phyloP scores from a whole-genome alignment of 2,329 filamentous ascomycete species.

The Colletotrichum acutatum region DNA sequence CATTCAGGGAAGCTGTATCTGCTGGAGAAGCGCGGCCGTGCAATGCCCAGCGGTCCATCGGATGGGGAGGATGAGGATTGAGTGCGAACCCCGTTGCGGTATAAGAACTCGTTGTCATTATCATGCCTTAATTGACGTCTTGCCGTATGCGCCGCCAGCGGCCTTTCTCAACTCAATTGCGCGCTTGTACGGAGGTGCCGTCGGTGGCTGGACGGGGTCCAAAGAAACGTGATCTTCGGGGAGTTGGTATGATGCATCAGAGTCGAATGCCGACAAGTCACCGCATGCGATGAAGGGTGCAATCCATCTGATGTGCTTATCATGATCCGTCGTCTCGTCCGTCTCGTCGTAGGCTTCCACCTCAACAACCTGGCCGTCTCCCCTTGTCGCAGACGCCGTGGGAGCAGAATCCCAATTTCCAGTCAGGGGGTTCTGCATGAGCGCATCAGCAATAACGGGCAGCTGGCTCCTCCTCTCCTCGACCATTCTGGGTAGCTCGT shows the following conservation, averaged over 20 bases:
- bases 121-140: conserved; percentile 61
- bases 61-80: conserved; percentile 18
- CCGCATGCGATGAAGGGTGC: conserved; percentile 97
- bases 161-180: conserved; percentile 86
- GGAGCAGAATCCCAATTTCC: conserved; percentile 53
- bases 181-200: conserved; percentile 92
- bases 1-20: conserved; percentile 52
- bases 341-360: conserved; percentile 43
- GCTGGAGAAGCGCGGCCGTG: conserved; percentile 53
- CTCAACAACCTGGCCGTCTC: conserved; percentile 31
- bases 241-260: conserved; percentile 92
- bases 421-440: conserved; percentile 57
- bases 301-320: conserved; percentile 74
- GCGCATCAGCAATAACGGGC: conserved; percentile 52
- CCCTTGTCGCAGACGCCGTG: conserved; percentile 1
- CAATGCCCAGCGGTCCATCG: conserved; percentile 17
- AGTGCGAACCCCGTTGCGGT: background rate
- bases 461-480: conserved; percentile 52
- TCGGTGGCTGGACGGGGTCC: conserved; percentile 94
- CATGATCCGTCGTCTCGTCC: conserved; percentile 50
- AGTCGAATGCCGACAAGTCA: conserved; percentile 93
- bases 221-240: conserved; percentile 88
- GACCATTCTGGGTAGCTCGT: conserved; percentile 62
- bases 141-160: conserved; percentile 81
- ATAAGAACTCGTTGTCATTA: background rate